Percentiles rank a stretch among this genome's conserved stretches.
phyloP scores from a whole-genome alignment of 257 asterid species.

The Nicotiana otophora region DNA sequence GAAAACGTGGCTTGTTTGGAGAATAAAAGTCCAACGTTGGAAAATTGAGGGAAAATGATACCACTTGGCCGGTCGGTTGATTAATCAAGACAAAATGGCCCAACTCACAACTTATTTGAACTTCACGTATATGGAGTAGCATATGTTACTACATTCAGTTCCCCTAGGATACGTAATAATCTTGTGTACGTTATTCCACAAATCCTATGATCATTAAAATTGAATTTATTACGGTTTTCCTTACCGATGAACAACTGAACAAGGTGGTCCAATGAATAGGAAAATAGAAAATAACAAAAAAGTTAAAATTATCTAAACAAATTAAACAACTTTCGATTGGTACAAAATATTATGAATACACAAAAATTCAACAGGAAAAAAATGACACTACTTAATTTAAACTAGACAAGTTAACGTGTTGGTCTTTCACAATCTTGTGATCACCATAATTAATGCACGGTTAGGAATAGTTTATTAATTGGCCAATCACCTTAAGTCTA shows the following conservation, averaged over 20 bases:
- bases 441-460: not conserved
- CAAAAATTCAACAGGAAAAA: not conserved
- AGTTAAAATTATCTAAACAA: not conserved
- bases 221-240: not conserved
- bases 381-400: not conserved
- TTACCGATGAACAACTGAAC: not conserved
- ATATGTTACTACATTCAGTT: too few species aligned
- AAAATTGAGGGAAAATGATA: too few species aligned
- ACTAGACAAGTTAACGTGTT: constrained; percentile 1
- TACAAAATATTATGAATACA: not conserved
- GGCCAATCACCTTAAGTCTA: not conserved
- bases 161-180: not conserved
- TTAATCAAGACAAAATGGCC: too few species aligned
- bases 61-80: too few species aligned
- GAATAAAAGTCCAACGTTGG: too few species aligned
- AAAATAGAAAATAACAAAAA: not conserved
- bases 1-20: too few species aligned
- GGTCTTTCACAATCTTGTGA: not conserved
- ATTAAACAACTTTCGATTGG: not conserved
- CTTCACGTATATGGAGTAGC: not conserved
- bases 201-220: not conserved
- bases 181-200: not conserved
- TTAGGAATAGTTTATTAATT: not conserved
- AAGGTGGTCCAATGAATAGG: not conserved
- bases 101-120: not conserved